These are phyloP conservation scores for Solanum sitiens DNA, from an alignment of 257 asterid genomes.

Conservation along the genomic window DNA sequence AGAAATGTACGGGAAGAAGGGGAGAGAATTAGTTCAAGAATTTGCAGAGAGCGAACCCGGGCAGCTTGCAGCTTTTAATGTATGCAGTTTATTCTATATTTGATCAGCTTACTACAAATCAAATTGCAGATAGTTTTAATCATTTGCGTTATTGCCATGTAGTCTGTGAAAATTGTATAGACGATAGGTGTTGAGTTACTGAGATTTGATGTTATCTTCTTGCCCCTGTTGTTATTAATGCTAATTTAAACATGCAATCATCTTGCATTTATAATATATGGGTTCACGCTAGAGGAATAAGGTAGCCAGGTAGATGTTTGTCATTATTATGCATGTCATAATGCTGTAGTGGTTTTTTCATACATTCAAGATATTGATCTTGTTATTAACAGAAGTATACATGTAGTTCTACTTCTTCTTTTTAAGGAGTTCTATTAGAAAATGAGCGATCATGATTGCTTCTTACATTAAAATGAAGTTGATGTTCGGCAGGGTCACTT, in stretches of 20 bases:
- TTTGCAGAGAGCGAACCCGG: constrained; percentile 60
- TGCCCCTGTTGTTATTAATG: background rate
- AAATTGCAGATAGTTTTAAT: background rate
- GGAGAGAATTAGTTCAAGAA: constrained; percentile 65
- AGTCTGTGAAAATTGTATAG: background rate
- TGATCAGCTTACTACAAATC: background rate
- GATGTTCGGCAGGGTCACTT: background rate
- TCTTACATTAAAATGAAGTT: background rate
- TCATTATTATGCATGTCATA: background rate
- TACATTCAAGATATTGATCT: background rate
- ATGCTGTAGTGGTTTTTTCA: background rate
- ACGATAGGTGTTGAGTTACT: background rate
- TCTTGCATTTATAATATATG: background rate
- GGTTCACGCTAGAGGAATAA: background rate
- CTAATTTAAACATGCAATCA: background rate
- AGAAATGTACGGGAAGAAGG: constrained; percentile 68
- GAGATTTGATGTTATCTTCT: background rate
- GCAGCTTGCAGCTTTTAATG: constrained; percentile 65
- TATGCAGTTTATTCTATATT: constrained; percentile 4
- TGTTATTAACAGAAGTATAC: background rate
- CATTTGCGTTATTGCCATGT: background rate
- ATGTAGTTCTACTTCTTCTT: background rate
- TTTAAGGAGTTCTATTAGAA: background rate
- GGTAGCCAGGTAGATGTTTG: background rate
- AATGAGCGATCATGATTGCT: background rate